Percentiles rank a stretch among this genome's conserved stretches.
Evolutionary conservation across 1,284 basidiomycete species (phyloP).

Genomic region (Melampsora americana): DNA sequence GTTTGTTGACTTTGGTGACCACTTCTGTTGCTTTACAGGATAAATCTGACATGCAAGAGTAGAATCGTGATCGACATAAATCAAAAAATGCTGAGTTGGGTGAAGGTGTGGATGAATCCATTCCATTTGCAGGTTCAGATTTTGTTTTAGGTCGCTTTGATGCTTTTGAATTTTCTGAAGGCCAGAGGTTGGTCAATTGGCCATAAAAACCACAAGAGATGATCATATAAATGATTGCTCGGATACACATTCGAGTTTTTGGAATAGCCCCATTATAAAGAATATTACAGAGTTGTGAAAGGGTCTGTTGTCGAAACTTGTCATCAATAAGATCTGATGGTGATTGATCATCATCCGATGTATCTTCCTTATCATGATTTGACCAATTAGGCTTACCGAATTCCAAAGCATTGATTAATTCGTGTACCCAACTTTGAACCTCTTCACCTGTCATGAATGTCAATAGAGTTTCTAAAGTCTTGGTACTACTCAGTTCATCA

Average conservation of each 20-base stretch:
- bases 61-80: conserved; percentile 27
- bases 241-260: background rate
- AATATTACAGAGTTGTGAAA: conserved; percentile 27
- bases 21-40: background rate
- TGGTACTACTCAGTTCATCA: conserved; percentile 6
- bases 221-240: conserved; percentile 20
- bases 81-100: conserved; percentile 3
- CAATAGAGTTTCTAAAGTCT: conserved; percentile 10
- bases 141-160: too few species aligned
- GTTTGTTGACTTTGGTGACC: too few species aligned
- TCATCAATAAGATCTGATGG: background rate
- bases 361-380: background rate
- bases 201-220: conserved; percentile 32
- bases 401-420: conserved; percentile 23
- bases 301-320: conserved; percentile 6
- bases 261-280: conserved; percentile 5
- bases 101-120: too few species aligned
- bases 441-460: conserved; percentile 14
- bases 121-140: too few species aligned
- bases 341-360: background rate
- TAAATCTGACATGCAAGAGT: conserved; percentile 29
- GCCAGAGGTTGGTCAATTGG: background rate
- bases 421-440: conserved; percentile 21
- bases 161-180: too few species aligned
- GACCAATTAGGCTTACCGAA: conserved; percentile 18